Evolutionary conservation across 2,329 filamentous ascomycete species (phyloP).

Genomic region (Capronia americana): DNA sequence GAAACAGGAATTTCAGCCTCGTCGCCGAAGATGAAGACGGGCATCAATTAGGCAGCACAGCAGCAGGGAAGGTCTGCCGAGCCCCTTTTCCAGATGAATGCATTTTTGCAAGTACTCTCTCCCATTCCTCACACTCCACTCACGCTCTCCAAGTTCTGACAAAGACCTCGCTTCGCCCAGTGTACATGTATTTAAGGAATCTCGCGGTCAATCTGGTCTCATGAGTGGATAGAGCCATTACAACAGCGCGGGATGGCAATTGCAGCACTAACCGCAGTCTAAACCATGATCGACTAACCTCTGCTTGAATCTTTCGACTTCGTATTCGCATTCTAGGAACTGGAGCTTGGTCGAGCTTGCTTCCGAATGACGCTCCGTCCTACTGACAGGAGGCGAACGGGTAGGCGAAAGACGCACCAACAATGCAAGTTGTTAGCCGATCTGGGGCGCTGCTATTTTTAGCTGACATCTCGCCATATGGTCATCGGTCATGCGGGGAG

Average conservation of each 20-base stretch:
- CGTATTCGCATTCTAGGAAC: neutral
- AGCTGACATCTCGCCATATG: neutral
- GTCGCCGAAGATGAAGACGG: neutral
- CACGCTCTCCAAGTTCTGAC: neutral
- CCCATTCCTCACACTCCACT: neutral
- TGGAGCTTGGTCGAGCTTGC: neutral
- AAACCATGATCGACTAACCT: neutral
- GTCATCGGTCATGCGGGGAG: neutral
- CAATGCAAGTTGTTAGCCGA: neutral
- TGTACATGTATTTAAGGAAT: neutral
- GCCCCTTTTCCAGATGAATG: neutral
- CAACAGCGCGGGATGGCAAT: neutral
- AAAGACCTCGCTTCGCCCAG: neutral
- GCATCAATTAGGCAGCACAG: neutral
- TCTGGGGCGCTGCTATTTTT: neutral
- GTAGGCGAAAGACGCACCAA: neutral
- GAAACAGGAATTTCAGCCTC: conserved; percentile 9
- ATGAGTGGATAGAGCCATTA: neutral
- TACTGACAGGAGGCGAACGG: neutral
- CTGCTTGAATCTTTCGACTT: neutral
- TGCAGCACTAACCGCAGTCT: neutral
- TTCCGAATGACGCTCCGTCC: neutral
- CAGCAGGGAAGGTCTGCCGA: neutral
- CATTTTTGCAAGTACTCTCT: neutral
- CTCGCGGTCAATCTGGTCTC: neutral